These are phyloP conservation scores for Ulota crispa DNA, from an alignment of 225 moss, liverwort and hornwort species.

Conservation along the genomic window DNA sequence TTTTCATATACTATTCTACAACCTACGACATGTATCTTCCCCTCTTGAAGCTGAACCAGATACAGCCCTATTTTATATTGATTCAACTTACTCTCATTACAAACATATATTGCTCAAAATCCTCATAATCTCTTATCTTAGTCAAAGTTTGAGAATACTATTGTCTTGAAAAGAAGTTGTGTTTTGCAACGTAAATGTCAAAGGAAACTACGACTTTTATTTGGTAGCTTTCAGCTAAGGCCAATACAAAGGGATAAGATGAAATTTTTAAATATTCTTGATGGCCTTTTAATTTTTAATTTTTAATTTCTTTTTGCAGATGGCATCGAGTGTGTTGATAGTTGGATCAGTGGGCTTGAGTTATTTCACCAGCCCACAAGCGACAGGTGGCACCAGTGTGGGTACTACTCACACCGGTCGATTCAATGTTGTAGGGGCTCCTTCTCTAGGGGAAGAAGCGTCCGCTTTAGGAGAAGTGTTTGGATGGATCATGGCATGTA, in stretches of 20 bases:
- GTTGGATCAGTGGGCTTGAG: conserved; percentile 43
- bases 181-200: too few relatives aligned
- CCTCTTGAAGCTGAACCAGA: not conserved
- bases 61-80: not conserved
- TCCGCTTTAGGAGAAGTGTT: conserved; percentile 61
- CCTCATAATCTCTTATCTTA: not conserved
- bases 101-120: not conserved
- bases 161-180: too few relatives aligned
- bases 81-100: not conserved
- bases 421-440: not conserved
- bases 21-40: not conserved
- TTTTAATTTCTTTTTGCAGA: conserved; percentile 10
- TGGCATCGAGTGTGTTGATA: conserved; percentile 31
- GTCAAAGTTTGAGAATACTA: not conserved
- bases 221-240: too few relatives aligned
- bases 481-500: conserved; percentile 92
- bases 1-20: not conserved
- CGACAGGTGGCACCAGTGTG: conserved; percentile 22
- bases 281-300: not conserved
- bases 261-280: too few relatives aligned
- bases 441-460: conserved; percentile 21
- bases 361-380: conserved; percentile 9
- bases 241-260: not conserved
- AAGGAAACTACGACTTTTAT: too few relatives aligned
- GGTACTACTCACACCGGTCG: conserved; percentile 28